phyloP scores from a whole-genome alignment of 371 early-diverging fungal species.

The Rhizopus sp. region DNA sequence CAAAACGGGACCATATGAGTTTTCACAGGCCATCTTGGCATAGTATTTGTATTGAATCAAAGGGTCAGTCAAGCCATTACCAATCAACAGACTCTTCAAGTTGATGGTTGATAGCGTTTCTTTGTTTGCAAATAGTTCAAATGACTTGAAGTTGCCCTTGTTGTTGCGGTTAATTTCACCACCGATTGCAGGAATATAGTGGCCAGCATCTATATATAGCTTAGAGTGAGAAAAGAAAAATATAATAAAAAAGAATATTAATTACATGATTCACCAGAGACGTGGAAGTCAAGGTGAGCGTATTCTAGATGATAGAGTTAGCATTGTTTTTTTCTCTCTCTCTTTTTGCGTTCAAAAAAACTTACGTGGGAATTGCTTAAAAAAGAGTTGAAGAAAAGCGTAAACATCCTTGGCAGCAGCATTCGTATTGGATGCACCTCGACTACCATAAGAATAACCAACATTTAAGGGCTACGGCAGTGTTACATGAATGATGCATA shows the following conservation, averaged over 20 bases:
- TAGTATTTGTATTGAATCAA: conserved; percentile 90
- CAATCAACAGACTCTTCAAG: conserved; percentile 80
- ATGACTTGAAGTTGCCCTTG: conserved; percentile 42
- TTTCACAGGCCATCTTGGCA: conserved; percentile 84
- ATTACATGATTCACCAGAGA: conserved; percentile 55
- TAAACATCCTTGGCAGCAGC: conserved; percentile 77
- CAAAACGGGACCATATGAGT: conserved; percentile 75
- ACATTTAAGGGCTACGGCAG: conserved; percentile 64
- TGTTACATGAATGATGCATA: background rate
- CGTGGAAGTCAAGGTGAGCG: conserved; percentile 62
- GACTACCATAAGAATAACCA: conserved; percentile 72
- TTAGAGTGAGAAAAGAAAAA: conserved; percentile 1
- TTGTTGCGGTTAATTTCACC: conserved; percentile 71
- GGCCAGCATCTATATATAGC: conserved; percentile 61
- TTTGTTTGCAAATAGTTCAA: conserved; percentile 36
- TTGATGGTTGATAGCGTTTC: conserved; percentile 62
- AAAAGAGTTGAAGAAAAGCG: conserved; percentile 74
- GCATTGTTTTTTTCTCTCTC: background rate
- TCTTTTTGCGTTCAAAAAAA: background rate
- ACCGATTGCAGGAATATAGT: conserved; percentile 82
- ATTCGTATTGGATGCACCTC: conserved; percentile 49
- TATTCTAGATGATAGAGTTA: conserved; percentile 30
- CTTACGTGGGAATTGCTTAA: conserved; percentile 52
- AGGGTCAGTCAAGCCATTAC: conserved; percentile 93
- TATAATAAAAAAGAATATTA: background rate